Percentiles rank a stretch among this genome's conserved stretches.
These are phyloP conservation scores for Baudoinia panamericana DNA, from an alignment of 495 filamentous ascomycete species.

Conservation along the genomic window DNA sequence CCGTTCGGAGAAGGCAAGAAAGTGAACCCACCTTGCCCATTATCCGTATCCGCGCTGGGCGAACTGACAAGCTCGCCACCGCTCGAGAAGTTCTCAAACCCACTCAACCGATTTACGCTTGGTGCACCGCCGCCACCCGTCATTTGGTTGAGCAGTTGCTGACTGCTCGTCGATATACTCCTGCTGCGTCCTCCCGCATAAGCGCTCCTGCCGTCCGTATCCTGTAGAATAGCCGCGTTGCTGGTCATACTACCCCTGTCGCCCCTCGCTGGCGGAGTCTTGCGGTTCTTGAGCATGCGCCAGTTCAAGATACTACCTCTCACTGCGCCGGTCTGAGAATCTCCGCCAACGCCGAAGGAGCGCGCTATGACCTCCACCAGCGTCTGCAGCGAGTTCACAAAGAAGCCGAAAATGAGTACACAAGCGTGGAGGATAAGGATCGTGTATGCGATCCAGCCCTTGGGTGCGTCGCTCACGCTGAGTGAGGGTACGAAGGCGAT, in stretches of 20 bases:
- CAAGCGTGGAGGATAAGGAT: constrained; percentile 78
- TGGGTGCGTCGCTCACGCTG: constrained; percentile 57
- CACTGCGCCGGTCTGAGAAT: constrained; percentile 14
- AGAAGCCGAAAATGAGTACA: constrained; percentile 85
- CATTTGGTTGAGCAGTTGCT: constrained; percentile 42
- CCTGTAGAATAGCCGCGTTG: constrained; percentile 62
- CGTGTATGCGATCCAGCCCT: constrained; percentile 89
- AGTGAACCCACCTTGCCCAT: constrained; percentile 35
- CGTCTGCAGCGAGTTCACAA: constrained; percentile 81
- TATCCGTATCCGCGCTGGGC: constrained; percentile 4
- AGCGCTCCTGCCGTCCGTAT: constrained; percentile 51
- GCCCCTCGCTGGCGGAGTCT: constrained; percentile 18
- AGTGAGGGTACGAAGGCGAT: constrained; percentile 77
- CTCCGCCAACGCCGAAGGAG: constrained; percentile 14
- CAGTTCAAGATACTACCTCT: constrained; percentile 17
- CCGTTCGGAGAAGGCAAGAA: too few relatives aligned
- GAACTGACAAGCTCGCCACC: constrained; percentile 2
- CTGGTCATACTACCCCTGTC: constrained; percentile 65
- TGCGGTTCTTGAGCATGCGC: constrained; percentile 19
- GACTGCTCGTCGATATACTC: constrained; percentile 76
- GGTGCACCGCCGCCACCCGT: not conserved
- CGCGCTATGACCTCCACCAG: constrained; percentile 68
- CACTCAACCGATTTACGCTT: constrained; percentile 13
- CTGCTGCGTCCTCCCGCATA: constrained; percentile 52
- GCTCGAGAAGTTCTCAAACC: constrained; percentile 14